Evolutionary conservation across 176 grass and related monocot genomes (phyloP).

Genomic region (Echinochloa phyllopogon): DNA sequence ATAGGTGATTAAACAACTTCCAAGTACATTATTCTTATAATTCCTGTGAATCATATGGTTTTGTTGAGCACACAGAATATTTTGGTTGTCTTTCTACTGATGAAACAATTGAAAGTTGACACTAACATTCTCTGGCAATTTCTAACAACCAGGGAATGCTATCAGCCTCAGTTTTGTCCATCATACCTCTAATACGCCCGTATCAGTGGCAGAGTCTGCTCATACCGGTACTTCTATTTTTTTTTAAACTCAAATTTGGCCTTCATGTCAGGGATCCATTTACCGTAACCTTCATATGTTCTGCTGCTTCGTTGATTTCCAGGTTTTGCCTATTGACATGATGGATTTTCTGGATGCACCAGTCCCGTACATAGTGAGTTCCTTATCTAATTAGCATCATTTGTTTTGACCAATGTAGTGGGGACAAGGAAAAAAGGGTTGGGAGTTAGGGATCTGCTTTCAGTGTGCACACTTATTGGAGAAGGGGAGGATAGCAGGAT

Average conservation of each 20-base stretch:
- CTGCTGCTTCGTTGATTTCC: constrained; percentile 29
- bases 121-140: constrained; percentile 23
- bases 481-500: not conserved
- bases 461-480: not conserved
- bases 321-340: constrained; percentile 97
- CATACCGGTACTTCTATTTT: constrained; percentile 71
- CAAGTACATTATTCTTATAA: not conserved
- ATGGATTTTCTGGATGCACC: constrained; percentile 98
- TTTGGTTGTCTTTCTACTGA: not conserved
- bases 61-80: not conserved
- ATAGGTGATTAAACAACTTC: not conserved
- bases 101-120: not conserved
- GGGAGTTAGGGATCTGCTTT: not conserved
- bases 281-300: constrained; percentile 26
- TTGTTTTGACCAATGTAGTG: constrained; percentile 33
- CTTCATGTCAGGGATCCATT: constrained; percentile 26
- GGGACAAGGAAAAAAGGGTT: not conserved
- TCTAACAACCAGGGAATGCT: constrained; percentile 73
- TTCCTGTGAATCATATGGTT: not conserved
- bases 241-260: constrained; percentile 40
- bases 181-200: constrained; percentile 89
- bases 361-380: constrained; percentile 98
- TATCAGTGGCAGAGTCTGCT: constrained; percentile 98
- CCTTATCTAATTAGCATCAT: constrained; percentile 19
- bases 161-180: constrained; percentile 90